phyloP scores from a whole-genome alignment of 163 green algal genomes.

The Chlorella variabilis region DNA sequence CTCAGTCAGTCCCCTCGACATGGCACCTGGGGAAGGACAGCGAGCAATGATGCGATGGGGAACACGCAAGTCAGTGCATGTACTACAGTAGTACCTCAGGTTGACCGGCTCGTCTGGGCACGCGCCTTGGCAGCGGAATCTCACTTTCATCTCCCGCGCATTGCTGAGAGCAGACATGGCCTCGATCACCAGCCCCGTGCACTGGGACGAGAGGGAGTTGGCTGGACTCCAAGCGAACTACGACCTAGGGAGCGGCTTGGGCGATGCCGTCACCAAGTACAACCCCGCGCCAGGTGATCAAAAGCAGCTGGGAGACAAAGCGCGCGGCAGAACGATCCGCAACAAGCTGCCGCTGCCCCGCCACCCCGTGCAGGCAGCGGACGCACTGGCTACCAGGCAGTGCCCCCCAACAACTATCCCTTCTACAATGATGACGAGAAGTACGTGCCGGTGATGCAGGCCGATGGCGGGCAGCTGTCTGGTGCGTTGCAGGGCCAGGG shows the following conservation, averaged over 20 bases:
- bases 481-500: too few relatives aligned
- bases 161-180: too few relatives aligned
- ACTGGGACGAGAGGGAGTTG: constrained; percentile 40
- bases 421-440: constrained; percentile 90
- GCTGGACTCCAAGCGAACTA: constrained; percentile 35
- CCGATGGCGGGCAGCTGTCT: constrained; percentile 89
- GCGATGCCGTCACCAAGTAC: constrained; percentile 64
- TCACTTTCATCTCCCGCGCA: too few relatives aligned
- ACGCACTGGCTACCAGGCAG: constrained; percentile 76
- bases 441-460: constrained; percentile 86
- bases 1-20: too few relatives aligned
- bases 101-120: too few relatives aligned
- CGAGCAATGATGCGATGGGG: too few relatives aligned
- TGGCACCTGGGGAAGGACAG: too few relatives aligned
- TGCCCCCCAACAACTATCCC: constrained; percentile 94
- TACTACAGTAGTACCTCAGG: too few relatives aligned
- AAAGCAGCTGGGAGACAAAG: neutral
- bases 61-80: too few relatives aligned
- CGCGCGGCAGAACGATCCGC: too few relatives aligned
- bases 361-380: constrained; percentile 72
- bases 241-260: constrained; percentile 10
- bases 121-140: too few relatives aligned
- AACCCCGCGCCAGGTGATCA: constrained; percentile 79
- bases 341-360: too few relatives aligned
- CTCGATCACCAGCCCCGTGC: neutral